Conservation (phyloP, 1,139 yeast species). For the Pichia sp. region DNA sequence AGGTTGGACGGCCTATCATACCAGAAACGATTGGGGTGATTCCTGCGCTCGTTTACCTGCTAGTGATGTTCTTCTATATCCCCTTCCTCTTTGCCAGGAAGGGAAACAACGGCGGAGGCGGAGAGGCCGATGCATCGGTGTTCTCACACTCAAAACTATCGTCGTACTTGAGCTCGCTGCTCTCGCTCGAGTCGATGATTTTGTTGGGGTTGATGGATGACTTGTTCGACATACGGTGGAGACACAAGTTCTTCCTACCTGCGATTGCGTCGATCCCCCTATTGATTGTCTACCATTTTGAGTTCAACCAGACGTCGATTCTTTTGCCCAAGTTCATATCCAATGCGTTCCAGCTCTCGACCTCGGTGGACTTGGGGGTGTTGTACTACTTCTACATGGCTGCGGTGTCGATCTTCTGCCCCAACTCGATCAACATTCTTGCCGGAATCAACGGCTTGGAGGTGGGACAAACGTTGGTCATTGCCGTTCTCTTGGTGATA, state of each 20-base stretch:
- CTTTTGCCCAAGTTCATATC: conserved; percentile 72
- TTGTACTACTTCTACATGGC: conserved; percentile 88
- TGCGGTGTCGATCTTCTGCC: conserved; percentile 85
- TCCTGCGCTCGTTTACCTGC: conserved; percentile 73
- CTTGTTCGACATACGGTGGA: conserved; percentile 91
- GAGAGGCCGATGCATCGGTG: not conserved
- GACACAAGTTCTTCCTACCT: conserved; percentile 93
- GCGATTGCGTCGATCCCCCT: conserved; percentile 92
- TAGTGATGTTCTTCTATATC: conserved; percentile 76
- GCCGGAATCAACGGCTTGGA: conserved; percentile 97
- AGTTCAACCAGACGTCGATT: conserved; percentile 89
- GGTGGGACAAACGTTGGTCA: conserved; percentile 86
- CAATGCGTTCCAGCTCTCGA: conserved; percentile 29
- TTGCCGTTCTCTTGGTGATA: conserved; percentile 63
- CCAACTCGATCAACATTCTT: conserved; percentile 91
- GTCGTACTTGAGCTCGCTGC: conserved; percentile 77
- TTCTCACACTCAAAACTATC: conserved; percentile 53
- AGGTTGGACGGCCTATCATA: conserved; percentile 61
- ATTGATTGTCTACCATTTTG: conserved; percentile 85
- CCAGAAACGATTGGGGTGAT: conserved; percentile 94
- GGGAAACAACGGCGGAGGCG: not conserved
- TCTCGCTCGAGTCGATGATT: conserved; percentile 80
- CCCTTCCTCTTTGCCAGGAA: conserved; percentile 79
- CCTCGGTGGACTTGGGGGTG: conserved; percentile 61
- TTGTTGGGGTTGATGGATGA: conserved; percentile 91